These are phyloP conservation scores for Candida patagonica DNA, from an alignment of 805 yeast species.

Conservation along the genomic window DNA sequence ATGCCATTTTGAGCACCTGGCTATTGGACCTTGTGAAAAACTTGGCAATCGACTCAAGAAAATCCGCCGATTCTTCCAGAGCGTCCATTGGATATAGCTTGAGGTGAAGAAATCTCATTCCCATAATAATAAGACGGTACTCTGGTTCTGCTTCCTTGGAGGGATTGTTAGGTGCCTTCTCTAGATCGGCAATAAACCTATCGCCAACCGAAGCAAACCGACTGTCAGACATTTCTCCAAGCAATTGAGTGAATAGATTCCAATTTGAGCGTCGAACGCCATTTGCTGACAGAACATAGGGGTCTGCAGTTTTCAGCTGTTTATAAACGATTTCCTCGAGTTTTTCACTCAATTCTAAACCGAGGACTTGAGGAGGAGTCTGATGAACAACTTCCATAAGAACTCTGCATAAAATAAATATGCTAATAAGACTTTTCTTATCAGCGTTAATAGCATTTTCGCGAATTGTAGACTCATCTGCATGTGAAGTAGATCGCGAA, in stretches of 20 bases:
- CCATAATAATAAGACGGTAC: conserved; percentile 69
- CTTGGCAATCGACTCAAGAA: conserved; percentile 74
- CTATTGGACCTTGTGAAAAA: conserved; percentile 63
- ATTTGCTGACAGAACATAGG: conserved; percentile 53
- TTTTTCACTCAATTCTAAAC: conserved; percentile 71
- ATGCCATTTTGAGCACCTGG: conserved; percentile 59
- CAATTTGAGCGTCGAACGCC: conserved; percentile 84
- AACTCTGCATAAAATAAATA: conserved; percentile 83
- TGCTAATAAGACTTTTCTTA: conserved; percentile 74
- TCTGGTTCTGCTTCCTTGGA: conserved; percentile 48
- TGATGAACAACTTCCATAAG: conserved; percentile 87
- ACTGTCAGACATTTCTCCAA: conserved; percentile 85
- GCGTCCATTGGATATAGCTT: conserved; percentile 79
- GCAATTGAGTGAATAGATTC: conserved; percentile 78
- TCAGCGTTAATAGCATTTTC: conserved; percentile 71
- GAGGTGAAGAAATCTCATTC: conserved; percentile 78
- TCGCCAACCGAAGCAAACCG: conserved; percentile 85
- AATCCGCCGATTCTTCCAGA: conserved; percentile 91
- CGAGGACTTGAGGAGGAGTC: conserved; percentile 62
- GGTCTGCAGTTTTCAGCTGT: conserved; percentile 82
- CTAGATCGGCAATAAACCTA: conserved; percentile 85
- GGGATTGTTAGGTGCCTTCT: conserved; percentile 55
- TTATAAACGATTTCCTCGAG: conserved; percentile 90
- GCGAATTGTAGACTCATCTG: conserved; percentile 9
- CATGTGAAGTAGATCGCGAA: conserved; percentile 1